Percentiles rank a stretch among this genome's conserved stretches.
These are phyloP conservation scores for Anisogramma anomala DNA, from an alignment of 2,329 filamentous ascomycete species.

Conservation along the genomic window DNA sequence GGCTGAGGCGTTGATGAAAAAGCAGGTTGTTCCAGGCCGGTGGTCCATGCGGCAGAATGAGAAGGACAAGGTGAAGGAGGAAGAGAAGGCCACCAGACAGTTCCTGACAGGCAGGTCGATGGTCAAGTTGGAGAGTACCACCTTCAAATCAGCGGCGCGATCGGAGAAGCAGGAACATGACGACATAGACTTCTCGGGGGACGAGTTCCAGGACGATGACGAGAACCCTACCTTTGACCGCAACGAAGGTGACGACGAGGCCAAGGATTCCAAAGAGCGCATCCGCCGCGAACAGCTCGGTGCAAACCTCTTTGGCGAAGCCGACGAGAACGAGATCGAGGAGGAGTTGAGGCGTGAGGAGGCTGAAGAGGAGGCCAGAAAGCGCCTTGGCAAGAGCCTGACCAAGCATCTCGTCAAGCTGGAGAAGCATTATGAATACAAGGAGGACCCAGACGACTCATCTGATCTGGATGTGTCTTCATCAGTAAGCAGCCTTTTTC, in stretches of 20 bases:
- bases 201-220: conserved; percentile 81
- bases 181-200: conserved; percentile 55
- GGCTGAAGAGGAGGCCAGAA: conserved; percentile 57
- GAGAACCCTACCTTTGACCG: conserved; percentile 64
- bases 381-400: conserved; percentile 62
- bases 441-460: conserved; percentile 44
- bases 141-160: conserved; percentile 48
- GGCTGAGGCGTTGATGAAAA: conserved; percentile 71
- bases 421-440: conserved; percentile 80
- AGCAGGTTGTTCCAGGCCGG: conserved; percentile 62
- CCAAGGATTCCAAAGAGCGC: conserved; percentile 58
- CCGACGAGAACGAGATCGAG: conserved; percentile 60
- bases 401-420: conserved; percentile 73
- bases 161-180: conserved; percentile 59
- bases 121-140: conserved; percentile 59
- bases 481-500: conserved; percentile 19
- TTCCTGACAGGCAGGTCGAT: conserved; percentile 41
- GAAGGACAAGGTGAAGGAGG: conserved; percentile 44
- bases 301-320: conserved; percentile 69
- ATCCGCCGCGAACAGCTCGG: conserved; percentile 74
- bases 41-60: conserved; percentile 68
- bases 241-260: conserved; percentile 72
- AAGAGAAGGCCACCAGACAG: conserved; percentile 47
- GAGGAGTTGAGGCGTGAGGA: conserved; percentile 59
- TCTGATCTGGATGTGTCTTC: conserved; percentile 26